These are phyloP conservation scores for Trametes maxima DNA, from an alignment of 768 basidiomycete species.

Conservation along the genomic window DNA sequence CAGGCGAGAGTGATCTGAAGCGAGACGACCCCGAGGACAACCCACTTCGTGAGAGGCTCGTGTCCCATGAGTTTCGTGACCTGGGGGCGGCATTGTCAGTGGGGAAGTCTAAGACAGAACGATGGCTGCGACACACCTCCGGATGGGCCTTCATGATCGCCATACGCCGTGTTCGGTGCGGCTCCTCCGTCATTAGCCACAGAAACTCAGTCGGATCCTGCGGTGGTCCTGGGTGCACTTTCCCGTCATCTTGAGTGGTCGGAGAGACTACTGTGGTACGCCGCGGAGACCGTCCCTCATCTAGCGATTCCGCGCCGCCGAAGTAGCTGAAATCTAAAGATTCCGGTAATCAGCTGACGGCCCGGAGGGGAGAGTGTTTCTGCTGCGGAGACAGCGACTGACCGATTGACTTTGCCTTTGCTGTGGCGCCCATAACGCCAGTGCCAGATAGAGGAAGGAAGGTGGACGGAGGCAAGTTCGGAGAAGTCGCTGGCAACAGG, in stretches of 20 bases:
- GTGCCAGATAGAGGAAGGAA: not conserved
- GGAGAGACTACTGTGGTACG: constrained; percentile 44
- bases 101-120: not conserved
- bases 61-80: constrained; percentile 97
- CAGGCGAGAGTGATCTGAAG: constrained; percentile 72
- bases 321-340: constrained; percentile 72
- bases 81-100: constrained; percentile 39
- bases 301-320: constrained; percentile 80
- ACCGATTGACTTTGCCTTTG: constrained; percentile 2
- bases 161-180: constrained; percentile 85
- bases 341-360: not conserved
- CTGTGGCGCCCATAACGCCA: not conserved
- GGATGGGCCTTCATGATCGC: constrained; percentile 95
- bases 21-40: constrained; percentile 80
- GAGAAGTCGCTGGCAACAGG: constrained; percentile 8
- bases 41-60: constrained; percentile 88
- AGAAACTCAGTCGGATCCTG: constrained; percentile 86
- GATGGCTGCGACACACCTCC: constrained; percentile 52
- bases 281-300: constrained; percentile 50
- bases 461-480: not conserved
- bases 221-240: constrained; percentile 52
- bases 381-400: not conserved
- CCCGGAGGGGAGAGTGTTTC: not conserved
- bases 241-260: constrained; percentile 49
- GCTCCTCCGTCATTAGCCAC: constrained; percentile 98